phyloP scores from a whole-genome alignment of 148 eudicot genomes.

The Polygonum aviculare region DNA sequence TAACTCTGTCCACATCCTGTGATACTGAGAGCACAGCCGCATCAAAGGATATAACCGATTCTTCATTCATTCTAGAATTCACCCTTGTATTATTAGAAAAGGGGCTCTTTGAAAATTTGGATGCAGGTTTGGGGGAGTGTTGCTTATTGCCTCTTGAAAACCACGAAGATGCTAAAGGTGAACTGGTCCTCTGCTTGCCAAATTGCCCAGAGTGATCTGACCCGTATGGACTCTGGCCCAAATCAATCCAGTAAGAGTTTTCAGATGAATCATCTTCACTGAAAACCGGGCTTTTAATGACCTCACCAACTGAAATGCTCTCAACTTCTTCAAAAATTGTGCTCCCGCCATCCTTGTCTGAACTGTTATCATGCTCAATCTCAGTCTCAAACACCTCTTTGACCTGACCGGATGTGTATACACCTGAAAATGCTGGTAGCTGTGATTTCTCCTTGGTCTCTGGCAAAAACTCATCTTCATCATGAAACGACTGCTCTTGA shows the following conservation, averaged over 20 bases:
- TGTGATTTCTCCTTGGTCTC: constrained; percentile 50
- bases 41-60: constrained; percentile 64
- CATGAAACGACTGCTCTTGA: constrained; percentile 47
- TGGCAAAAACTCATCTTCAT: constrained; percentile 42
- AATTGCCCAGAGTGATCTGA: constrained; percentile 44
- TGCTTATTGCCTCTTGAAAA: constrained; percentile 37
- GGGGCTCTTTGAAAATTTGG: constrained; percentile 39
- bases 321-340: constrained; percentile 87
- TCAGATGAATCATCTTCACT: constrained; percentile 97
- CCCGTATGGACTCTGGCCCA: constrained; percentile 86
- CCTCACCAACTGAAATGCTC: constrained; percentile 81
- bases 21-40: constrained; percentile 89
- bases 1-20: constrained; percentile 37
- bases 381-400: constrained; percentile 92
- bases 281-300: constrained; percentile 93
- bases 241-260: constrained; percentile 90
- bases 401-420: constrained; percentile 75
- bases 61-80: neutral
- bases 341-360: constrained; percentile 82
- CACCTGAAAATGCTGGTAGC: constrained; percentile 97
- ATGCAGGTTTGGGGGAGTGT: constrained; percentile 45
- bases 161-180: constrained; percentile 65
- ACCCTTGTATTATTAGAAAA: constrained; percentile 31
- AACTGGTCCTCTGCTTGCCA: constrained; percentile 30
- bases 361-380: constrained; percentile 76